Evolutionary conservation across 176 grass and related monocot genomes (phyloP).

Genomic region (Urochloa ruziziensis): DNA sequence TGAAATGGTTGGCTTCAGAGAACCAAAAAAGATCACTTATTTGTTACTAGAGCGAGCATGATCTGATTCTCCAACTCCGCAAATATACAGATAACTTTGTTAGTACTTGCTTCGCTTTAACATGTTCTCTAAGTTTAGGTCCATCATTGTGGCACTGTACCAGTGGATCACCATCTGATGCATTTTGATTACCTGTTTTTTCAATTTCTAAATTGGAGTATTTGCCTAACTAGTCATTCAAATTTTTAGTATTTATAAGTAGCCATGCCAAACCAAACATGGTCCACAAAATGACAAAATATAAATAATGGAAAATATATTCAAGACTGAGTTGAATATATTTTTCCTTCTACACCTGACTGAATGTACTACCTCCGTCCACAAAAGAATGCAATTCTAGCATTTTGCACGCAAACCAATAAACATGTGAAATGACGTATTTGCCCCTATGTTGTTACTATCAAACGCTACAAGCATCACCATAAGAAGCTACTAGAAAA

Average conservation of each 20-base stretch:
- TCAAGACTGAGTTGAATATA: not conserved
- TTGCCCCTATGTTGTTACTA: too few species aligned
- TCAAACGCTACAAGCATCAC: too few species aligned
- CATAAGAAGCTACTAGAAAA: too few species aligned
- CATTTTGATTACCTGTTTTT: slow-evolving; percentile 1
- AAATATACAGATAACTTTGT: slow-evolving; percentile 7
- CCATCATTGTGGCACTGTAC: not conserved
- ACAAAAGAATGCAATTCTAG: too few species aligned
- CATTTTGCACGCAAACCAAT: too few species aligned
- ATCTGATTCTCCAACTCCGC: not conserved
- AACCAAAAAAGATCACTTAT: not conserved
- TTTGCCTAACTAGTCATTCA: not conserved
- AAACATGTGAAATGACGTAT: too few species aligned
- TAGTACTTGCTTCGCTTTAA: not conserved
- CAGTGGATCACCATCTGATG: not conserved
- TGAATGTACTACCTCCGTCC: too few species aligned
- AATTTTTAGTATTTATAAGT: slow-evolving; percentile 21
- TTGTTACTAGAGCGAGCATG: not conserved
- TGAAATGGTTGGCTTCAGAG: not conserved
- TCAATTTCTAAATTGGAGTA: slow-evolving; percentile 8
- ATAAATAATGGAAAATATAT: not conserved
- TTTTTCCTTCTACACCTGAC: slow-evolving; percentile 26
- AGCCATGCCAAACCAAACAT: not conserved
- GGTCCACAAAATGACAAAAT: not conserved
- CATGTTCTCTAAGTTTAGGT: slow-evolving; percentile 4